A percentile compares a stretch with the other conserved stretches of the same genome.
phyloP scores from a whole-genome alignment of 2,329 filamentous ascomycete genomes.

The Ceratocystis albifundus region DNA sequence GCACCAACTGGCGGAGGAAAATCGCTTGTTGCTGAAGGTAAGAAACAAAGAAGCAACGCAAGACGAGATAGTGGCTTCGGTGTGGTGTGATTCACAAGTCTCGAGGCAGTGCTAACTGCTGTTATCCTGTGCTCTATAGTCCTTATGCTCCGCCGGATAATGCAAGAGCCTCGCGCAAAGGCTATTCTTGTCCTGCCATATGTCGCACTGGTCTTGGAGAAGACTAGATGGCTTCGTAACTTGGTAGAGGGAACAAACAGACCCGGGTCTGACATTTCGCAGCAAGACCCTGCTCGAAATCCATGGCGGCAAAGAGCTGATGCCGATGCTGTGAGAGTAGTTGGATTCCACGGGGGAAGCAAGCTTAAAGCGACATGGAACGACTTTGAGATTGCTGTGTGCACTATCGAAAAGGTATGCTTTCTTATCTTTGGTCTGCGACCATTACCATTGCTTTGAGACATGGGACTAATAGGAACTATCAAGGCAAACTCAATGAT shows the following conservation, averaged over 20 bases:
- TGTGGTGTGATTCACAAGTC: not conserved
- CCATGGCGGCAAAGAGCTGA: slow-evolving; percentile 45
- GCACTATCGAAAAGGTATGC: slow-evolving; percentile 61
- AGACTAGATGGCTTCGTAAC: slow-evolving; percentile 59
- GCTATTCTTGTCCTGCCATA: slow-evolving; percentile 64
- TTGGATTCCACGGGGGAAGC: slow-evolving; percentile 64
- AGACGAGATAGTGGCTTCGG: not conserved
- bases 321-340: slow-evolving; percentile 50
- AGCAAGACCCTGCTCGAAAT: slow-evolving; percentile 30
- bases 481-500: slow-evolving; percentile 59
- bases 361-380: slow-evolving; percentile 55
- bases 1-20: slow-evolving; percentile 70
- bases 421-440: not conserved
- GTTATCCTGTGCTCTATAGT: slow-evolving; percentile 32
- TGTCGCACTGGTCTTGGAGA: slow-evolving; percentile 69
- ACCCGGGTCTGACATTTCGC: slow-evolving; percentile 29
- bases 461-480: slow-evolving; percentile 15
- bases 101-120: slow-evolving; percentile 16
- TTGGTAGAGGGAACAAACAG: slow-evolving; percentile 49
- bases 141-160: slow-evolving; percentile 58
- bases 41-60: slow-evolving; percentile 23
- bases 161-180: slow-evolving; percentile 53
- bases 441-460: not conserved
- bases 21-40: slow-evolving; percentile 55
- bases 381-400: slow-evolving; percentile 67